phyloP scores from a whole-genome alignment of 1,284 basidiomycete genomes.

The Erythrobasidium hasegawianum region DNA sequence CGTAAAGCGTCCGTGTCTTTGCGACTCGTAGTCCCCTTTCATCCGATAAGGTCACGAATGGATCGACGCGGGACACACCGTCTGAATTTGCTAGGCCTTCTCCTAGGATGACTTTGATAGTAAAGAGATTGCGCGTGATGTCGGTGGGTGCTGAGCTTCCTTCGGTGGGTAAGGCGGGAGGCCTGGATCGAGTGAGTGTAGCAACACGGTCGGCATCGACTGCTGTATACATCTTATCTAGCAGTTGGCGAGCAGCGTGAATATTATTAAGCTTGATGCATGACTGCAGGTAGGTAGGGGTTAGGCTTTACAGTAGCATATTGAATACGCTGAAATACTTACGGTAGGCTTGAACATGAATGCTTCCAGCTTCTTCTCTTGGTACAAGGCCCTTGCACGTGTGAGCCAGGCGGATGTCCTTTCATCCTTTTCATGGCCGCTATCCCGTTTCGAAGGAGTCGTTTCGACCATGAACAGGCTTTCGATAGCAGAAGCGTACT shows the following conservation, averaged over 20 bases:
- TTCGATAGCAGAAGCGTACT: constrained; percentile 84
- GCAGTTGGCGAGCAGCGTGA: constrained; percentile 78
- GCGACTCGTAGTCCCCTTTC: constrained; percentile 83
- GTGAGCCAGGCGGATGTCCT: constrained; percentile 87
- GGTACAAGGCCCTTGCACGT: constrained; percentile 69
- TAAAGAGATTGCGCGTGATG: constrained; percentile 73
- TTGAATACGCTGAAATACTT: constrained; percentile 40
- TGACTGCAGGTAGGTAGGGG: constrained; percentile 57
- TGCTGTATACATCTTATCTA: constrained; percentile 90
- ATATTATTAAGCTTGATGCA: constrained; percentile 99
- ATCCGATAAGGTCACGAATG: constrained; percentile 91
- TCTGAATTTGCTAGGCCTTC: constrained; percentile 74
- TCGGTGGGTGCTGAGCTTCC: constrained; percentile 49
- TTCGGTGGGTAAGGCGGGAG: constrained; percentile 68
- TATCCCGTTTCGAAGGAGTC: constrained; percentile 59
- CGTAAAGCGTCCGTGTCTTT: constrained; percentile 94
- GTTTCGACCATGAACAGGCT: constrained; percentile 88
- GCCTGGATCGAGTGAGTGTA: constrained; percentile 56
- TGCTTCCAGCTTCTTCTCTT: constrained; percentile 84
- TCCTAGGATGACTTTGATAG: constrained; percentile 86
- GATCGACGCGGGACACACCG: constrained; percentile 68
- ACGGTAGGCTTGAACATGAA: constrained; percentile 85
- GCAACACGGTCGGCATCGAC: constrained; percentile 86
- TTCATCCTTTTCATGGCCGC: constrained; percentile 61
- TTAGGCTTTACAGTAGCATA: no score